Percentiles rank a stretch among this genome's conserved stretches.
Evolutionary conservation across 108 stramenopile genomes (phyloP).

Genomic region (Cyclotella distinguenda): DNA sequence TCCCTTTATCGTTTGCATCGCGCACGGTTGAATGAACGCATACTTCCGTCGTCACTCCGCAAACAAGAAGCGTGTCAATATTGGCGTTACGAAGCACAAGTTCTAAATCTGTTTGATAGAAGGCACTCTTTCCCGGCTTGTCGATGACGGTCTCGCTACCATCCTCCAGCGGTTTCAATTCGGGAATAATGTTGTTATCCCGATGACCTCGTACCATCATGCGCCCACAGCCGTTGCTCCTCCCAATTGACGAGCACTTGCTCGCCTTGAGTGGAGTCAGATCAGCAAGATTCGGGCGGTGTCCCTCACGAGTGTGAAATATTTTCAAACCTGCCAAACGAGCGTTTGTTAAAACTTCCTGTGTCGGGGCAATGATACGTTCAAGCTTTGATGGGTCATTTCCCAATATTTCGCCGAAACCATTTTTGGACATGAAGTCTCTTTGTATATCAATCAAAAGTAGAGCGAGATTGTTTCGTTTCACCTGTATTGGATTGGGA

Average conservation of each 20-base stretch:
- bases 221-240: constrained; percentile 44
- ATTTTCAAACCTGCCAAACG: constrained; percentile 43
- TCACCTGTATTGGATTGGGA: not conserved
- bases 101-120: constrained; percentile 73
- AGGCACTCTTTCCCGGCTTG: constrained; percentile 78
- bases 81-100: constrained; percentile 37
- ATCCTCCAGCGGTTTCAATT: constrained; percentile 39
- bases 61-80: constrained; percentile 58
- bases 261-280: constrained; percentile 37
- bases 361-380: constrained; percentile 50
- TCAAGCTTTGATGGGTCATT: constrained; percentile 59
- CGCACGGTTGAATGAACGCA: constrained; percentile 79
- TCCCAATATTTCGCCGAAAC: constrained; percentile 71
- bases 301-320: constrained; percentile 68
- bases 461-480: constrained; percentile 17
- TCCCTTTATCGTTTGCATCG: constrained; percentile 76
- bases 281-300: constrained; percentile 53
- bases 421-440: constrained; percentile 57
- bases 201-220: constrained; percentile 60
- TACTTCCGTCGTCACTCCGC: constrained; percentile 80
- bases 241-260: constrained; percentile 40
- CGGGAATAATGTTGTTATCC: constrained; percentile 65
- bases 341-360: constrained; percentile 37
- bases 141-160: constrained; percentile 57
- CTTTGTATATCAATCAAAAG: constrained; percentile 51